Evolutionary conservation across 108 stramenopile species (phyloP).

Genomic region (Mediolabrus comicus): DNA sequence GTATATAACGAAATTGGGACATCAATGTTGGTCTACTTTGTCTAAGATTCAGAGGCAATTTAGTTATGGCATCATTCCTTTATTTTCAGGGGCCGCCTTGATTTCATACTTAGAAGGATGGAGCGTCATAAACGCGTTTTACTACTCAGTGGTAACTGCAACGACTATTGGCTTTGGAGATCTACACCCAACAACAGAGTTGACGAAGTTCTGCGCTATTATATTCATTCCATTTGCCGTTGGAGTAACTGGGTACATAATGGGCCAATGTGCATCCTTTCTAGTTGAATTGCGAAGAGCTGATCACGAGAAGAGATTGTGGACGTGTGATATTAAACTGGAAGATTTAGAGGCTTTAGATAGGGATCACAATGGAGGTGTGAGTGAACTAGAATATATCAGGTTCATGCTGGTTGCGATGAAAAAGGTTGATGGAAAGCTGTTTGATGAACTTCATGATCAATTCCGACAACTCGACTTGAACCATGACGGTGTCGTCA

Average conservation of each 20-base stretch:
- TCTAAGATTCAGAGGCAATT: neutral
- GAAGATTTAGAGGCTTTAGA: conserved; percentile 53
- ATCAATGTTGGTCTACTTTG: neutral
- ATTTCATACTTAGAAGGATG: conserved; percentile 17
- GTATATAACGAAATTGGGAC: neutral
- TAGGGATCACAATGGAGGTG: conserved; percentile 48
- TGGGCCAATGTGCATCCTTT: conserved; percentile 47
- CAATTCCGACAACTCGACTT: conserved; percentile 62
- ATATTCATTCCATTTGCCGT: conserved; percentile 66
- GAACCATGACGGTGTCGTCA: conserved; percentile 47
- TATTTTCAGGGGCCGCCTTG: neutral
- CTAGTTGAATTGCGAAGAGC: conserved; percentile 40
- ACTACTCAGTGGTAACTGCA: conserved; percentile 60
- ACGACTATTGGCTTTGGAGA: conserved; percentile 70
- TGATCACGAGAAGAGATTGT: conserved; percentile 25
- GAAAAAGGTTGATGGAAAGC: conserved; percentile 65
- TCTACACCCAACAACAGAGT: conserved; percentile 27
- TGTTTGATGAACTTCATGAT: conserved; percentile 60
- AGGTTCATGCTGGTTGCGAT: conserved; percentile 79
- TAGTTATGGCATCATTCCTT: neutral
- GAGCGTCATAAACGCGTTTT: conserved; percentile 45
- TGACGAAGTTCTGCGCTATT: conserved; percentile 31
- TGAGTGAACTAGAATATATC: conserved; percentile 68
- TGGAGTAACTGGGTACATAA: conserved; percentile 53
- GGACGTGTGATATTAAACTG: conserved; percentile 44